Percentiles rank a stretch among this genome's conserved stretches.
These are phyloP conservation scores for Wickerhamomyces rabaulensis DNA, from an alignment of 805 yeast species.

Conservation along the genomic window DNA sequence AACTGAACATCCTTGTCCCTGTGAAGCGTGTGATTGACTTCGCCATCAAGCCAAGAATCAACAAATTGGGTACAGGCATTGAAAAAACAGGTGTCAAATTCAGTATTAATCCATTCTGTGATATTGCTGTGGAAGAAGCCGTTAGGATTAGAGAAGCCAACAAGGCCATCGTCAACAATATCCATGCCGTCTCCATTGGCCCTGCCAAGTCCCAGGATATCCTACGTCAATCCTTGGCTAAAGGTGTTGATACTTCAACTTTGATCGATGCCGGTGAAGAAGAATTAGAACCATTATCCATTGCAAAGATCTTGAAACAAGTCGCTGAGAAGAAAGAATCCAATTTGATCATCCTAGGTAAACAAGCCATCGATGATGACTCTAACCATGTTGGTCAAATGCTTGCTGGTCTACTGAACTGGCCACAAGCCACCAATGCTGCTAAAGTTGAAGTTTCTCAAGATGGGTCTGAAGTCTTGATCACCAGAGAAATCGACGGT, in stretches of 20 bases:
- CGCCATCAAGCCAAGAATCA: conserved; percentile 89
- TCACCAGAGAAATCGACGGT: conserved; percentile 92
- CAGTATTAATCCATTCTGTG: conserved; percentile 95
- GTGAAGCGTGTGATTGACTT: conserved; percentile 93
- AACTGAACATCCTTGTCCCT: conserved; percentile 79
- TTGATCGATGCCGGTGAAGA: conserved; percentile 71
- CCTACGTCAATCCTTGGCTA: conserved; percentile 85
- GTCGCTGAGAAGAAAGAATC: conserved; percentile 64
- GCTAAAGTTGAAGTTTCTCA: conserved; percentile 65
- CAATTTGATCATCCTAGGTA: conserved; percentile 85
- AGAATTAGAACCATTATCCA: conserved; percentile 79
- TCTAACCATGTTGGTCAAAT: conserved; percentile 94
- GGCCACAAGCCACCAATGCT: conserved; percentile 98
- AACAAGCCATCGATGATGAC: conserved; percentile 96
- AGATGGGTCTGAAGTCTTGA: conserved; percentile 49
- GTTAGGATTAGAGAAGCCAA: conserved; percentile 64
- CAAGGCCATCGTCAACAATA: conserved; percentile 63
- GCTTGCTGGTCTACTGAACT: conserved; percentile 85
- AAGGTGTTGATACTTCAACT: conserved; percentile 87
- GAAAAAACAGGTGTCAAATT: conserved; percentile 89
- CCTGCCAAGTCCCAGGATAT: conserved; percentile 83
- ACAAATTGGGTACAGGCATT: conserved; percentile 70
- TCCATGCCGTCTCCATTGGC: conserved; percentile 92
- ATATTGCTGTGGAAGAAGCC: conserved; percentile 96
- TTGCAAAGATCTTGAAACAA: conserved; percentile 78